Conservation (phyloP, 2,329 filamentous ascomycete genomes). For the Penicillium sp. region DNA sequence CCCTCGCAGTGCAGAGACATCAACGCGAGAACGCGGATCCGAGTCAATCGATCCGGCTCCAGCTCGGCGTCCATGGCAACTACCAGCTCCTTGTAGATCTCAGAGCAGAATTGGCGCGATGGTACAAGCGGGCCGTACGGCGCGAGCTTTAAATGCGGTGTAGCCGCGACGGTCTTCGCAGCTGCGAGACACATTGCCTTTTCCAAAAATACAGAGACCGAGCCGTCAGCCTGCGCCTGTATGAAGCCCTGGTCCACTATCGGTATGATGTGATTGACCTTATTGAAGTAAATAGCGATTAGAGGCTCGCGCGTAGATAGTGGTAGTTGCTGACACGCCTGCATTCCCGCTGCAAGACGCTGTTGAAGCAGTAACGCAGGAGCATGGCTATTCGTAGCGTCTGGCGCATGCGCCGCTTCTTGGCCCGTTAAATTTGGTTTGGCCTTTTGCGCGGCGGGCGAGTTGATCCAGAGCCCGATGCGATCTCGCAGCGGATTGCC, state of each 20-base stretch:
- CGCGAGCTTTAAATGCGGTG: conserved; percentile 33
- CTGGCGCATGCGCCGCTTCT: conserved; percentile 1
- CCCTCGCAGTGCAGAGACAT: conserved; percentile 47
- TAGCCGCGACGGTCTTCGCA: conserved; percentile 39
- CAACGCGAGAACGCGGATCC: conserved; percentile 41
- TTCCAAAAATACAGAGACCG: conserved; percentile 38
- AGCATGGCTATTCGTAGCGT: conserved; percentile 4
- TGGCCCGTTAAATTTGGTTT: conserved; percentile 7
- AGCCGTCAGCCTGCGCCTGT: conserved; percentile 26
- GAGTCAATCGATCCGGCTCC: conserved; percentile 39
- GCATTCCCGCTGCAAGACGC: conserved; percentile 27
- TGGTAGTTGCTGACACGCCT: conserved; percentile 35
- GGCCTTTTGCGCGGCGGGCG: conserved; percentile 15
- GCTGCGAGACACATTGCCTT: conserved; percentile 44
- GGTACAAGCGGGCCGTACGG: conserved; percentile 33
- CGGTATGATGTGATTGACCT: conserved; percentile 42
- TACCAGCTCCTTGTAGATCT: conserved; percentile 40
- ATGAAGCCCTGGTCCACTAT: conserved; percentile 35
- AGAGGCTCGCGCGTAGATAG: conserved; percentile 34
- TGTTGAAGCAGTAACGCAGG: conserved; percentile 24
- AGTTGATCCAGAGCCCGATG: conserved; percentile 37
- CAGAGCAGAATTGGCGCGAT: conserved; percentile 41
- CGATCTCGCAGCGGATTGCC: conserved; percentile 30
- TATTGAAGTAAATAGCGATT: conserved; percentile 38
- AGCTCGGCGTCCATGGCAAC: conserved; percentile 41